Percentiles rank a stretch among this genome's conserved stretches.
phyloP scores from a whole-genome alignment of 371 early-diverging fungal genomes.

The Mucor circinelloides region DNA sequence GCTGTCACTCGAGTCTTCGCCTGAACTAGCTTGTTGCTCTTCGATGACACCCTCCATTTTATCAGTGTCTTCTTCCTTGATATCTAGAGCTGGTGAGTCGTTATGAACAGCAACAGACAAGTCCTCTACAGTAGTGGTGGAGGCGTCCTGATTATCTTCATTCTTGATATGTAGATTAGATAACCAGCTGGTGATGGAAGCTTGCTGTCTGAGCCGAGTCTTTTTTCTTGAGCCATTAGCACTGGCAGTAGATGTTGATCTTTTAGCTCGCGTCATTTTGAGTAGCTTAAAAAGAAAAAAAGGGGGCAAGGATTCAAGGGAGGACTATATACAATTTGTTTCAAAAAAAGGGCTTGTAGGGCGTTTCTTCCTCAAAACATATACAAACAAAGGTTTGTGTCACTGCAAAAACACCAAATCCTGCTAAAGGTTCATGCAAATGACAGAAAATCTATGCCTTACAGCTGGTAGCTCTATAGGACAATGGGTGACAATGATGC shows the following conservation, averaged over 20 bases:
- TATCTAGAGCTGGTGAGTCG: background rate
- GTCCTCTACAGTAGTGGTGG: background rate
- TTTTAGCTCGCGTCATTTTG: background rate
- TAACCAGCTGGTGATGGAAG: background rate
- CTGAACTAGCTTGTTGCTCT: background rate
- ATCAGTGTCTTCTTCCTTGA: background rate
- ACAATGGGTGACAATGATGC: no score
- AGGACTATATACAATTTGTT: background rate
- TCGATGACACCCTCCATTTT: background rate
- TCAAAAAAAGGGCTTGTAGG: background rate
- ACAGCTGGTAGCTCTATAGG: no score
- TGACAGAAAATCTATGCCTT: background rate
- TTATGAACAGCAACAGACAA: background rate
- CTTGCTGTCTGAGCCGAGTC: background rate
- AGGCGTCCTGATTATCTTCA: background rate
- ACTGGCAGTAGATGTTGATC: background rate
- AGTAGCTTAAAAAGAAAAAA: background rate
- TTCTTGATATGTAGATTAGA: background rate
- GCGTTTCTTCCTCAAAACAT: background rate
- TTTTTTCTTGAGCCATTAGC: background rate
- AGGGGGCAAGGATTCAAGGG: background rate
- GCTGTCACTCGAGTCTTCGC: background rate
- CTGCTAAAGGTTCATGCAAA: background rate
- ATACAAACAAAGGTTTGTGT: background rate
- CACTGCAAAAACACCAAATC: background rate